A percentile compares a stretch with the other conserved stretches of the same genome.
These are phyloP conservation scores for Metarhizium anisopliae DNA, from an alignment of 2,329 filamentous ascomycete species.

Conservation along the genomic window DNA sequence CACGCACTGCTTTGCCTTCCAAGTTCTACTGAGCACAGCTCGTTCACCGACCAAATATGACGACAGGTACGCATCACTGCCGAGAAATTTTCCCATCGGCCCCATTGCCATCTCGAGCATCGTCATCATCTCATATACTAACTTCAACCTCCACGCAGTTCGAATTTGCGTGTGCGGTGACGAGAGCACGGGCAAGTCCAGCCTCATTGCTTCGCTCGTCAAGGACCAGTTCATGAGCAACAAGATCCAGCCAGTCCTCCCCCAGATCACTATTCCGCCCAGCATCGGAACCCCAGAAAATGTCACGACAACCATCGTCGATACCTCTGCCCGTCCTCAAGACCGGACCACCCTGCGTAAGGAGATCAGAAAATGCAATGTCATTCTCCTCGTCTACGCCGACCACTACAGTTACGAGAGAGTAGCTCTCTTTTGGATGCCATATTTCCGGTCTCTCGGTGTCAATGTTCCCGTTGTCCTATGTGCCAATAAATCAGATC, in stretches of 20 bases:
- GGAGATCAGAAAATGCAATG: slow-evolving; percentile 93
- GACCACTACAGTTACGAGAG: slow-evolving; percentile 99
- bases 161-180: slow-evolving; percentile 96
- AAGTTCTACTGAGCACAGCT: neutral
- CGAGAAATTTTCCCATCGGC: neutral
- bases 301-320: slow-evolving; percentile 94
- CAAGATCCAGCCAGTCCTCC: slow-evolving; percentile 90
- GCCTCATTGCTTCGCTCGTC: slow-evolving; percentile 87
- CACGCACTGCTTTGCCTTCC: slow-evolving; percentile 1
- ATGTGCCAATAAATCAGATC: slow-evolving; percentile 95
- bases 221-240: slow-evolving; percentile 94
- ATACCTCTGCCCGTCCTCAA: slow-evolving; percentile 90
- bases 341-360: slow-evolving; percentile 84
- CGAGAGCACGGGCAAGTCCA: slow-evolving; percentile 90
- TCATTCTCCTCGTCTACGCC: slow-evolving; percentile 92
- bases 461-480: slow-evolving; percentile 96
- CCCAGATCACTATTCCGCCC: slow-evolving; percentile 89
- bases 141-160: slow-evolving; percentile 35
- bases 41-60: slow-evolving; percentile 12
- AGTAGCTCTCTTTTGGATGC: slow-evolving; percentile 96
- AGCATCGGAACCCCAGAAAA: slow-evolving; percentile 91
- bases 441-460: slow-evolving; percentile 93
- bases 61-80: slow-evolving; percentile 13
- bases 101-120: neutral
- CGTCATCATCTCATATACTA: slow-evolving; percentile 2